phyloP scores from a whole-genome alignment of 306 rosid species.

The Lathyrus tuberosus region DNA sequence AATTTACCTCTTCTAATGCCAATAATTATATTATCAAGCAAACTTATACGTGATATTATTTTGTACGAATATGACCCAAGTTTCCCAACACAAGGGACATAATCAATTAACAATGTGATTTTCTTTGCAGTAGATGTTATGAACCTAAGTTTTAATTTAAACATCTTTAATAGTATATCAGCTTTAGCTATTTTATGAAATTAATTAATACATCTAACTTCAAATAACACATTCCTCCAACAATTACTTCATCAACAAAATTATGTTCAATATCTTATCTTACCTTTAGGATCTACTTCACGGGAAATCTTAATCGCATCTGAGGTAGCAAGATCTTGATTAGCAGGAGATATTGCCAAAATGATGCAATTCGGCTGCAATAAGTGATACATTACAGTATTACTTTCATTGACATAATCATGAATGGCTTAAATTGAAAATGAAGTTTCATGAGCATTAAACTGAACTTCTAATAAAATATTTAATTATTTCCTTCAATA shows the following conservation, averaged over 20 bases:
- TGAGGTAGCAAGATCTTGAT: slow-evolving; percentile 99
- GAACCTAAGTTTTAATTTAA: slow-evolving; percentile 11
- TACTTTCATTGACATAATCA: slow-evolving; percentile 27
- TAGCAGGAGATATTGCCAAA: slow-evolving; percentile 98
- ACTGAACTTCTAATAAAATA: slow-evolving; percentile 24
- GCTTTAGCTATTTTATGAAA: slow-evolving; percentile 22
- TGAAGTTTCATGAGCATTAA: slow-evolving; percentile 24
- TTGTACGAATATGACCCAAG: too few species aligned
- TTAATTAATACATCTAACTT: slow-evolving; percentile 11
- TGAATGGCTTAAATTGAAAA: slow-evolving; percentile 28
- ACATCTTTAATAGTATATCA: slow-evolving; percentile 15
- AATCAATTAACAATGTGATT: neutral
- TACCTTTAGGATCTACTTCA: slow-evolving; percentile 91
- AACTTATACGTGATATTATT: too few species aligned
- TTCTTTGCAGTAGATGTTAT: slow-evolving; percentile 2
- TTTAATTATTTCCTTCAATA: slow-evolving; percentile 8
- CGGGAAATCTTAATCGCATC: slow-evolving; percentile 99
- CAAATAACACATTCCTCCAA: slow-evolving; percentile 5
- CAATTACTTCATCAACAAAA: slow-evolving; percentile 10
- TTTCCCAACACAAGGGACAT: too few species aligned
- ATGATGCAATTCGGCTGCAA: slow-evolving; percentile 95
- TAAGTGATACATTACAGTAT: slow-evolving; percentile 2
- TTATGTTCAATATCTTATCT: slow-evolving; percentile 37
- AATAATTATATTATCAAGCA: neutral
- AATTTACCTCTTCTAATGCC: neutral